Evolutionary conservation across 1,284 basidiomycete species (phyloP), one percentile per base, ranked within the genome.

Genomic region (Ganoderma multipileum): DNA sequence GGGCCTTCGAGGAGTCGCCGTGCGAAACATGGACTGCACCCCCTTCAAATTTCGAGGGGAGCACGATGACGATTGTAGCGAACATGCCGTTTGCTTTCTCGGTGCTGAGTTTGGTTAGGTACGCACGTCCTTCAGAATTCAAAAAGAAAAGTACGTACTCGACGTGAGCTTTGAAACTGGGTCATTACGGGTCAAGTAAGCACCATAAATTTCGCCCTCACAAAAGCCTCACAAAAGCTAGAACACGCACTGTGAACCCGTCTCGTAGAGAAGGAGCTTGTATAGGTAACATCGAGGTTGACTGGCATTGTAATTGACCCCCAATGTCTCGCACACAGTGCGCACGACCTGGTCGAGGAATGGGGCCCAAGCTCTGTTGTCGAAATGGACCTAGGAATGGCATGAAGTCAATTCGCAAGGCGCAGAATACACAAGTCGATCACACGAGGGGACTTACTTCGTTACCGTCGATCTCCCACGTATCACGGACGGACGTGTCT

Each of bases 241-340:
- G 11, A 47, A 18, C n/a, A 64, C 63, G 52, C 33, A 64, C 63
- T 64, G n/a, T 50, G 67, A 79, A 11, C 84, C 84, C 2, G 77
- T 76, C 70, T 85, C 82, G 62, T 85, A 85, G 2, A 86, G 72
- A 1, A 86, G 73, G 4, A 86, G 74, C 68, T 85, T 86, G 72
- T 85, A 82, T 11, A 84, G 69, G 66, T 85, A 81, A 66, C 77
- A 81, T n/a, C 75, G 77, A 6, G 80, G 79, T 2, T 74, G 63
- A 42, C 73, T 71, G 3, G 58, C 68, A 16, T 54, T 60, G 16
- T 52, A 36, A 58, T 72, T 64, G 16, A 75, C 70, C 1, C 70
- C 72, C 0, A 76, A 66, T 4, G 36, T 59, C 18, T 71, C 50
- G 50, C 83, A 83, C 0, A 83, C 80, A 11, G 76, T 73, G 3